Evolutionary conservation across 1,284 basidiomycete species (phyloP).

Genomic region (Acaromyces ingoldii): DNA sequence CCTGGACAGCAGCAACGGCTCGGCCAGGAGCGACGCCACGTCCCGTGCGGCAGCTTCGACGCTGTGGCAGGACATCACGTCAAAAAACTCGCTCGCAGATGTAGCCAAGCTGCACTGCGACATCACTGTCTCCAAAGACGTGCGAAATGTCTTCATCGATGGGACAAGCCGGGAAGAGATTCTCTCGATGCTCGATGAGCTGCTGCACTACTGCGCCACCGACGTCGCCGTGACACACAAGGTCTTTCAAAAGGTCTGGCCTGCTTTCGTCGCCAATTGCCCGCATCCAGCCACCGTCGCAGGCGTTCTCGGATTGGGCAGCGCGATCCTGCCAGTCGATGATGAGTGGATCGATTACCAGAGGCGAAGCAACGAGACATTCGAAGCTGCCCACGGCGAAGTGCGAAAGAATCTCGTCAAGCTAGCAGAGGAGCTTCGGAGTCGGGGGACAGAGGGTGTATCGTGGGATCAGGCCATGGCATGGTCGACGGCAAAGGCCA

Average conservation of each 20-base stretch:
- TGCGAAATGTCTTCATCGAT: conserved; percentile 68
- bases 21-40: neutral
- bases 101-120: conserved; percentile 86
- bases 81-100: conserved; percentile 84
- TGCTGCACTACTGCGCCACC: conserved; percentile 79
- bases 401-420: conserved; percentile 66
- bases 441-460: conserved; percentile 23
- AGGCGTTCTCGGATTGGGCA: conserved; percentile 86
- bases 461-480: conserved; percentile 43
- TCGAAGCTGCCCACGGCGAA: conserved; percentile 68
- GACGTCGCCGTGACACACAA: conserved; percentile 82
- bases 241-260: conserved; percentile 76
- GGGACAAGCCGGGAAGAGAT: conserved; percentile 63
- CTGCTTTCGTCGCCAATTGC: conserved; percentile 75
- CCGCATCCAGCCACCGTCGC: conserved; percentile 91
- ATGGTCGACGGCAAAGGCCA: conserved; percentile 29
- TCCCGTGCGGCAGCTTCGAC: conserved; percentile 1
- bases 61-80: conserved; percentile 84
- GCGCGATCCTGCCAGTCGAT: conserved; percentile 84
- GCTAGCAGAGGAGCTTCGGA: conserved; percentile 62
- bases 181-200: conserved; percentile 64
- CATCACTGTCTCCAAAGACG: conserved; percentile 72
- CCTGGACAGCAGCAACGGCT: neutral
- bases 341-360: conserved; percentile 81
- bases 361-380: conserved; percentile 70